These are phyloP conservation scores for Protostelium mycophagum DNA, from an alignment of 78 protist species.

Conservation along the genomic window DNA sequence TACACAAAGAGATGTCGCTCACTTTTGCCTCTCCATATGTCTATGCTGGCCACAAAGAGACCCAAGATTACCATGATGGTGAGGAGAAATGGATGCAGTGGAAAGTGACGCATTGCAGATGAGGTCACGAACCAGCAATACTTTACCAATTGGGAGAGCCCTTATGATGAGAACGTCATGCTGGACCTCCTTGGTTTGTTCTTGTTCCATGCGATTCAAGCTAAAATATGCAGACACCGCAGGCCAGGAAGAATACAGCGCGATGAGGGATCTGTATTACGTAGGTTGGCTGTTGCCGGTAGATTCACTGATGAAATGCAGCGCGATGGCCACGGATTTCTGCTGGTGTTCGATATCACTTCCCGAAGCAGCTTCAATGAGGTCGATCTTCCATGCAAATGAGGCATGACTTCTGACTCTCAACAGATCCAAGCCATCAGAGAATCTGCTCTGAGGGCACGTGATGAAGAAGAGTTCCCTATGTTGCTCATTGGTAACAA, in stretches of 20 bases:
- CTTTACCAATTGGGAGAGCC: too few species aligned
- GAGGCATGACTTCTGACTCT: not conserved
- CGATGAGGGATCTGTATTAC: not conserved
- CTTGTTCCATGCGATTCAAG: too few species aligned
- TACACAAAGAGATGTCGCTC: too few species aligned
- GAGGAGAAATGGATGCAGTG: too few species aligned
- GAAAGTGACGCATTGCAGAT: too few species aligned
- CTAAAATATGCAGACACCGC: conserved; percentile 8
- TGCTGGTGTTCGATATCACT: not conserved
- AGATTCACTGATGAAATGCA: not conserved
- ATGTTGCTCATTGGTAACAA: not conserved
- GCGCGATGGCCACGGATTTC: not conserved
- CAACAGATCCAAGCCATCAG: not conserved
- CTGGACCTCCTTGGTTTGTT: too few species aligned
- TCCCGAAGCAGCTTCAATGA: not conserved
- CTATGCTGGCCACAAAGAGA: too few species aligned
- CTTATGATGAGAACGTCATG: too few species aligned
- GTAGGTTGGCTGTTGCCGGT: not conserved
- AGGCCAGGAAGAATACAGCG: not conserved
- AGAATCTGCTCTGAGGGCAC: not conserved
- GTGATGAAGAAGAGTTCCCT: not conserved
- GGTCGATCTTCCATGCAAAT: not conserved
- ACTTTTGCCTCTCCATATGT: too few species aligned
- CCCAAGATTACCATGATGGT: too few species aligned
- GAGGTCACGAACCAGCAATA: too few species aligned